phyloP scores from a whole-genome alignment of 257 asterid genomes.

The Verbena officinalis region DNA sequence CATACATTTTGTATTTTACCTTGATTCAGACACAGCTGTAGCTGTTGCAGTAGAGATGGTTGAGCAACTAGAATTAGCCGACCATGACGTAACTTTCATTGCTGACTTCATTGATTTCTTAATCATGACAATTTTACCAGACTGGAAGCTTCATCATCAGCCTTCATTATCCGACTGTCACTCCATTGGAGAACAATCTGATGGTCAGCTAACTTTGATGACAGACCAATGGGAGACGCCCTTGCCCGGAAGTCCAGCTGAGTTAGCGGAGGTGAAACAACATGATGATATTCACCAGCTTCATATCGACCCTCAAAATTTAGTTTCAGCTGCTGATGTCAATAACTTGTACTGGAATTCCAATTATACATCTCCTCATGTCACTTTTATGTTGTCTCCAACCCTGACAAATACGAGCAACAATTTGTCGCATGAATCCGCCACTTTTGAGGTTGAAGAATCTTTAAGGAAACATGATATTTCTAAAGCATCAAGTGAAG shows the following conservation, averaged over 20 bases:
- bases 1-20: slow-evolving; percentile 65
- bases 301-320: slow-evolving; percentile 21
- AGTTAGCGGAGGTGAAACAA: slow-evolving; percentile 32
- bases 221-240: slow-evolving; percentile 32
- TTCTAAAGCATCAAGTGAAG: slow-evolving; percentile 34
- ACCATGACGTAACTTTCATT: slow-evolving; percentile 69
- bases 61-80: slow-evolving; percentile 66
- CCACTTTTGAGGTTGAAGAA: slow-evolving; percentile 38
- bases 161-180: slow-evolving; percentile 31
- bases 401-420: slow-evolving; percentile 15
- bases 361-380: slow-evolving; percentile 27
- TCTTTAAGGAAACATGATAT: slow-evolving; percentile 33
- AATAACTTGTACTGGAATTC: slow-evolving; percentile 25
- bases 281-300: slow-evolving; percentile 4
- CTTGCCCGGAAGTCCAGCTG: slow-evolving; percentile 26
- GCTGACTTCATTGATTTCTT: slow-evolving; percentile 71
- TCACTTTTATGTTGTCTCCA: slow-evolving; percentile 33
- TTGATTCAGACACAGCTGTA: slow-evolving; percentile 67
- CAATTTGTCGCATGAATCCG: slow-evolving; percentile 48
- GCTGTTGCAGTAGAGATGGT: slow-evolving; percentile 86
- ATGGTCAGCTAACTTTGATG: slow-evolving; percentile 30
- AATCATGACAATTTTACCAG: slow-evolving; percentile 49
- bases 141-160: slow-evolving; percentile 47
- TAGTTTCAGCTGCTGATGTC: neutral
- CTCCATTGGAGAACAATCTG: slow-evolving; percentile 37